Evolutionary conservation across 805 yeast genomes (phyloP).

Genomic region (Grigorovia yakushimaensis): DNA sequence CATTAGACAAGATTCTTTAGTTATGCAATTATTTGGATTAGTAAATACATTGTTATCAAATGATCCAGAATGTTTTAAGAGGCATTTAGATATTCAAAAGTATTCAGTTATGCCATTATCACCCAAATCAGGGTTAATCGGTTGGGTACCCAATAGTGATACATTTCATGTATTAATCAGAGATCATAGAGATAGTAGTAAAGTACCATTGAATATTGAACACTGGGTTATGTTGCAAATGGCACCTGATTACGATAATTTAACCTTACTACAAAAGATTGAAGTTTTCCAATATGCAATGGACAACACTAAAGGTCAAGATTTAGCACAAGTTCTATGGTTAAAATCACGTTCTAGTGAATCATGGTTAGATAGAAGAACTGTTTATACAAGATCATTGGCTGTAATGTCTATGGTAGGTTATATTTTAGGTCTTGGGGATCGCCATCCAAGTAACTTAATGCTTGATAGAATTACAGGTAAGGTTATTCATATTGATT

Average conservation of each 20-base stretch:
- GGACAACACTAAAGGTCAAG: slow-evolving; percentile 93
- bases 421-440: slow-evolving; percentile 89
- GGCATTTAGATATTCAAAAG: slow-evolving; percentile 86
- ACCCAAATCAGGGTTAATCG: slow-evolving; percentile 89
- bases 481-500: slow-evolving; percentile 90
- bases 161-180: slow-evolving; percentile 88
- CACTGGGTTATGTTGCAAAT: slow-evolving; percentile 92
- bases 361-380: slow-evolving; percentile 93
- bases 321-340: slow-evolving; percentile 90
- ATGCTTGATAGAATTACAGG: slow-evolving; percentile 94
- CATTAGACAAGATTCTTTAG: slow-evolving; percentile 90
- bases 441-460: slow-evolving; percentile 91
- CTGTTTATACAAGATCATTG: slow-evolving; percentile 86
- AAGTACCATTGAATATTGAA: slow-evolving; percentile 80
- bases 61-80: slow-evolving; percentile 90
- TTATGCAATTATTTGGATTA: slow-evolving; percentile 92
- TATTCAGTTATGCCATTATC: slow-evolving; percentile 91
- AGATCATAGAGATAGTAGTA: slow-evolving; percentile 86
- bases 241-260: slow-evolving; percentile 89
- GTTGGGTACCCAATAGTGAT: slow-evolving; percentile 96
- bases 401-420: slow-evolving; percentile 99
- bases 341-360: slow-evolving; percentile 90
- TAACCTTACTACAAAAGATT: slow-evolving; percentile 82
- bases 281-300: slow-evolving; percentile 93
- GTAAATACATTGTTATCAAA: slow-evolving; percentile 80